Percentiles rank a stretch among this genome's conserved stretches.
phyloP scores from a whole-genome alignment of 2,329 filamentous ascomycete species.

The Diplodia mutila region DNA sequence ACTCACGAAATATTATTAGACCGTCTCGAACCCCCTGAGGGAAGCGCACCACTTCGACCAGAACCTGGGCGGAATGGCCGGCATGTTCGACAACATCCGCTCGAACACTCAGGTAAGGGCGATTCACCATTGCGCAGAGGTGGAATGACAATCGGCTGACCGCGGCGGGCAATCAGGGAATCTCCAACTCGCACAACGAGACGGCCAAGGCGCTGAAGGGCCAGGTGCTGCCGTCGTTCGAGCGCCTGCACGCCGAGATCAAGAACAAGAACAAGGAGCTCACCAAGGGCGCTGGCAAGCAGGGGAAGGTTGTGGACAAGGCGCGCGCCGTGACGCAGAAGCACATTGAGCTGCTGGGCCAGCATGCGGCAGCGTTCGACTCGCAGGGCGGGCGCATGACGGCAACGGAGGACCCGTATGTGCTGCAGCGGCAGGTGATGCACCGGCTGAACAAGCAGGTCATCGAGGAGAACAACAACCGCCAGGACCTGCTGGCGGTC shows the following conservation, averaged over 20 bases:
- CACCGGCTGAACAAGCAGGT: constrained; percentile 90
- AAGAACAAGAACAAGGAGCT: constrained; percentile 96
- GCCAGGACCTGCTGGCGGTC: constrained; percentile 87
- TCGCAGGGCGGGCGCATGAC: constrained; percentile 72
- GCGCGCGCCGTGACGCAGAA: constrained; percentile 85
- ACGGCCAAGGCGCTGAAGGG: constrained; percentile 90
- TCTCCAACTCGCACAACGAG: constrained; percentile 87
- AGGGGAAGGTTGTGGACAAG: constrained; percentile 89
- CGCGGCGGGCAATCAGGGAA: constrained; percentile 56
- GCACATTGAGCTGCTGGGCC: constrained; percentile 90
- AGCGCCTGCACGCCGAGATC: constrained; percentile 91
- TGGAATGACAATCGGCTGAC: not conserved
- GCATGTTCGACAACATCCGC: constrained; percentile 92
- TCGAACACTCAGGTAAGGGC: constrained; percentile 76
- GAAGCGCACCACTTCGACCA: constrained; percentile 95
- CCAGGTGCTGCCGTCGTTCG: constrained; percentile 83
- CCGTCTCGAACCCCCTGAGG: constrained; percentile 80
- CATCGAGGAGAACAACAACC: constrained; percentile 93
- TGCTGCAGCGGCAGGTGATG: constrained; percentile 78
- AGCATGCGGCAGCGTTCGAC: constrained; percentile 80
- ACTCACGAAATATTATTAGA: constrained; percentile 52
- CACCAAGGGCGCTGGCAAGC: constrained; percentile 76
- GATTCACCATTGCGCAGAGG: not conserved
- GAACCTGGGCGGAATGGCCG: constrained; percentile 80
- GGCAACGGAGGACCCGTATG: constrained; percentile 81